phyloP scores from a whole-genome alignment of 331 rosid species.

The Telfairia occidentalis region DNA sequence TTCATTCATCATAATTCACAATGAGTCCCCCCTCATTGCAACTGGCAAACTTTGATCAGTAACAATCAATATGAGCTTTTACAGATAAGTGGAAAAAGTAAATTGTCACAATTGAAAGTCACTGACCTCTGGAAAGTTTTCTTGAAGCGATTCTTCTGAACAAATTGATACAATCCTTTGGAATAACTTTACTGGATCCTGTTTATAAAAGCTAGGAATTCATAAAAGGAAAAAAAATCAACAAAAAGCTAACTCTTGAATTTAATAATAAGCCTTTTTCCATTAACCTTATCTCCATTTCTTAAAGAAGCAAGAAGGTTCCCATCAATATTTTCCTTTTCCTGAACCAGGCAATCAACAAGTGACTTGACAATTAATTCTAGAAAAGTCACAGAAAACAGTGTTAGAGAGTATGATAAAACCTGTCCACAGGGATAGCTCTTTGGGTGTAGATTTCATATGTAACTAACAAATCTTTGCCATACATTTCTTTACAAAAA shows the following conservation, averaged over 20 bases:
- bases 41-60: not conserved
- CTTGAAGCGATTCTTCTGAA: slow-evolving; percentile 39
- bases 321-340: slow-evolving; percentile 66
- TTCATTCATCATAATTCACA: not conserved
- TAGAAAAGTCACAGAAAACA: slow-evolving; percentile 27
- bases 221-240: not conserved
- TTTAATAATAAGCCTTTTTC: not conserved
- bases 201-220: slow-evolving; percentile 14
- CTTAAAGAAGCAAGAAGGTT: slow-evolving; percentile 41
- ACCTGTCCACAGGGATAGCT: not conserved
- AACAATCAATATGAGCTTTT: not conserved
- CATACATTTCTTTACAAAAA: not conserved
- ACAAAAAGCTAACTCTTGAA: not conserved
- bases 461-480: not conserved
- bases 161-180: slow-evolving; percentile 38
- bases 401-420: slow-evolving; percentile 4
- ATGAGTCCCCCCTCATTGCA: not conserved
- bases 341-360: slow-evolving; percentile 43
- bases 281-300: slow-evolving; percentile 27
- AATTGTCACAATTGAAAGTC: slow-evolving; percentile 1
- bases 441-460: not conserved
- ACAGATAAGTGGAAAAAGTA: not conserved
- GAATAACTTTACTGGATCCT: slow-evolving; percentile 51
- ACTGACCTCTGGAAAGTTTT: slow-evolving; percentile 53
- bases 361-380: slow-evolving; percentile 45